phyloP scores from a whole-genome alignment of 257 asterid genomes.

The Cruciata laevipes region DNA sequence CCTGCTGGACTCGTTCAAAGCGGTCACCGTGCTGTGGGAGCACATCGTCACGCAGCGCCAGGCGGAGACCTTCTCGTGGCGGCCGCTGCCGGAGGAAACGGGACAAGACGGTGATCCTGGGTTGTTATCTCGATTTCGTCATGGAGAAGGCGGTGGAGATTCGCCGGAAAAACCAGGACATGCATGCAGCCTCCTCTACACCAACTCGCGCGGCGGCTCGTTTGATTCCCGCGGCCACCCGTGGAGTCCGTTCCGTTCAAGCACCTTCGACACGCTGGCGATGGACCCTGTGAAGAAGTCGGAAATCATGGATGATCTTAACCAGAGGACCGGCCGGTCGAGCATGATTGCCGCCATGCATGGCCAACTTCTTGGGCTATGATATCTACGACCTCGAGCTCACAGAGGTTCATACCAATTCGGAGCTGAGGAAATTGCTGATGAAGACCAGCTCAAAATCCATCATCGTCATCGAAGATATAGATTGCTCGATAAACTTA shows the following conservation, averaged over 20 bases:
- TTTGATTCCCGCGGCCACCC: conserved; percentile 41
- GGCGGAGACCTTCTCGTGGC: conserved; percentile 37
- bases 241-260: conserved; percentile 49
- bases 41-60: conserved; percentile 39
- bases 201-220: conserved; percentile 43
- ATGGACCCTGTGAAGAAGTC: conserved; percentile 37
- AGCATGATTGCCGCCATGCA: conserved; percentile 53
- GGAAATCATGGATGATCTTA: conserved; percentile 38
- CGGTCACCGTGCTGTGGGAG: conserved; percentile 35
- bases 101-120: conserved; percentile 29
- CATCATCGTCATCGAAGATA: conserved; percentile 41
- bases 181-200: conserved; percentile 35
- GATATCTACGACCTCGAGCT: conserved; percentile 46
- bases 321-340: conserved; percentile 35
- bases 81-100: conserved; percentile 44
- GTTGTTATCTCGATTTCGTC: conserved; percentile 30
- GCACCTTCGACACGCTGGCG: conserved; percentile 39
- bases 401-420: conserved; percentile 37
- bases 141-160: conserved; percentile 38
- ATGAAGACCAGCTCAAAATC: conserved; percentile 42
- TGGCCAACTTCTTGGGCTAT: conserved; percentile 44
- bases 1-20: conserved; percentile 24
- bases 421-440: conserved; percentile 36
- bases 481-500: conserved; percentile 40
- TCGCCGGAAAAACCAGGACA: conserved; percentile 34